phyloP scores from a whole-genome alignment of 306 rosid genomes.

The Sesbania bispinosa region DNA sequence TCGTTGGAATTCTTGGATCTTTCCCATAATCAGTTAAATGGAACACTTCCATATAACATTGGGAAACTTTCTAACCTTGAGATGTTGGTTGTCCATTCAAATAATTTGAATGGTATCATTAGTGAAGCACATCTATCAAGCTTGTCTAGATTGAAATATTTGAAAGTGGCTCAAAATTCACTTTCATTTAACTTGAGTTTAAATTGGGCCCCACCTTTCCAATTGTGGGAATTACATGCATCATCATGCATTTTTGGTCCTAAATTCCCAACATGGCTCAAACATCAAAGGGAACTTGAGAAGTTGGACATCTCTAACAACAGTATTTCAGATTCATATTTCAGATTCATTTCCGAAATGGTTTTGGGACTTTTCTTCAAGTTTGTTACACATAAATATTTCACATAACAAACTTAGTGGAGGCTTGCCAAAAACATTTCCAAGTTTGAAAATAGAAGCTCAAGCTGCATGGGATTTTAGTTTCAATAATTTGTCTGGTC shows the following conservation, averaged over 20 bases:
- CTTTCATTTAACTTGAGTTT: too few relatives aligned
- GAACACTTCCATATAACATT: not conserved
- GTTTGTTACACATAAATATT: not conserved
- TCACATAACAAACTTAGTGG: conserved; percentile 23
- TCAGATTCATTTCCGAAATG: conserved; percentile 15
- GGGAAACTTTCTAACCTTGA: not conserved
- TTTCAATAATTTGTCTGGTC: too few relatives aligned
- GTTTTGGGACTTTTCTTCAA: not conserved
- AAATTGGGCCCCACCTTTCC: conserved; percentile 28
- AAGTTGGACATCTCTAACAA: too few relatives aligned
- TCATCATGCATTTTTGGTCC: conserved; percentile 24
- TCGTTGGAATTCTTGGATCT: not conserved
- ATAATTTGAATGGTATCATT: conserved; percentile 1
- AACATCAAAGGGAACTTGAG: too few relatives aligned
- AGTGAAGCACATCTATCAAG: too few relatives aligned
- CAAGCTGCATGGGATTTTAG: too few relatives aligned
- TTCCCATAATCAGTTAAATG: too few relatives aligned
- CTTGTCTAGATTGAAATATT: too few relatives aligned
- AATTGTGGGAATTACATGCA: accelerated
- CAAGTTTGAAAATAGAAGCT: too few relatives aligned
- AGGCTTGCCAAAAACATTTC: not conserved
- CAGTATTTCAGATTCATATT: too few relatives aligned
- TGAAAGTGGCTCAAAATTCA: too few relatives aligned
- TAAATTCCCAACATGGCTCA: conserved; percentile 25
- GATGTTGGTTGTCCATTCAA: not conserved